Evolutionary conservation across 2,329 filamentous ascomycete species (phyloP), one percentile per base, ranked within the genome.

Genomic region (Drechslerella coelobrocha): DNA sequence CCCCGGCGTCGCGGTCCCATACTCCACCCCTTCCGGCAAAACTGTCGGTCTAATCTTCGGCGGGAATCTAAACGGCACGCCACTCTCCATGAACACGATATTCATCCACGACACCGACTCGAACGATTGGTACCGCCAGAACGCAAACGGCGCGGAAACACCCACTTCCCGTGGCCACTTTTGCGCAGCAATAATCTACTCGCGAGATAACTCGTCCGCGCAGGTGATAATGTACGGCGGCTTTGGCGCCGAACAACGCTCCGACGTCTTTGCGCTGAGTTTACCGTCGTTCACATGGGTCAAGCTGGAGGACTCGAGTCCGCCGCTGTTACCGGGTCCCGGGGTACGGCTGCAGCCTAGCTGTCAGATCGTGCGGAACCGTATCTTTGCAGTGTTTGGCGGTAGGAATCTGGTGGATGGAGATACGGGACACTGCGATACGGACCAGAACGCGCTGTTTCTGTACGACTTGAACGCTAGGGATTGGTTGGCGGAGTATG

Each of bases 211-310:
- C 14, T 59, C 45, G 17, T 59, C 54, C 34, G 54, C 48, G 2
- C 61, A 66, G 19, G 48, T 66, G 5, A 12, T 66, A 9, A 34
- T 66, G 0, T 48, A 48, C 19, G 61, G 41, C n/a, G 61, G 61
- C 5, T 66, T 59, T 17, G 61, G 61, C 1, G 54, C 50, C 1
- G 39, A 21, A 2, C 31, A 47, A 29, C 39, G 14, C 10, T 48
- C 34, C 2, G 61, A 66, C 50, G 29, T 66, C 19, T 66, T 37
- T 10, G 54, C 61, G 3, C 39, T 66, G 3, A 59, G 54, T 1
- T 12, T 66, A n/a, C 61, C 61, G 14, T 66, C 61, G 19, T 66
- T 66, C 9, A 66, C 61, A 2, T 66, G 61, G 61, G 41, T 39
- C 5, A 23, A 45, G 37, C 24, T 66, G 27, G 53, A 53, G 17